Percentiles rank a stretch among this genome's conserved stretches.
phyloP scores from a whole-genome alignment of 306 rosid species.

The Inga laurina region DNA sequence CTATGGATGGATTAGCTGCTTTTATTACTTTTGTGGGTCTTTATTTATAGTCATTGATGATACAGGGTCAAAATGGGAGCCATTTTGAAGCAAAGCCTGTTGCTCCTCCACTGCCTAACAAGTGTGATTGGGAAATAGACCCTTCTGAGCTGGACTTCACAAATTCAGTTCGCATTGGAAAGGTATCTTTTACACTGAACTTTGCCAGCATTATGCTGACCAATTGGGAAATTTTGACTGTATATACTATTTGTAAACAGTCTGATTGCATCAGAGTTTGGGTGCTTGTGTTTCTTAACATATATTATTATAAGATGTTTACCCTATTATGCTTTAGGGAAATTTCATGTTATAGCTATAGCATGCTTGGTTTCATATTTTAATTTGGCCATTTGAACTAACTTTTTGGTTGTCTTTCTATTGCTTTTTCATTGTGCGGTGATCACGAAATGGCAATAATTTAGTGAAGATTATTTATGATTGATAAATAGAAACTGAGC shows the following conservation, averaged over 20 bases:
- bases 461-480: neutral
- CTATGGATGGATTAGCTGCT: neutral
- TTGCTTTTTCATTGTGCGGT: slow-evolving; percentile 12
- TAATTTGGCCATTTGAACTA: slow-evolving; percentile 1
- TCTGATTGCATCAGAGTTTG: slow-evolving; percentile 13
- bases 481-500: neutral
- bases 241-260: neutral
- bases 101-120: slow-evolving; percentile 82
- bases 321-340: slow-evolving; percentile 26
- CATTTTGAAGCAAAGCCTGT: slow-evolving; percentile 75
- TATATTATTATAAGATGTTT: neutral
- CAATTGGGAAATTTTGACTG: slow-evolving; percentile 4
- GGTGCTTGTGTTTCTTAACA: neutral
- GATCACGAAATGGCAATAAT: neutral
- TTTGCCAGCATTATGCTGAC: neutral
- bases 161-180: slow-evolving; percentile 71
- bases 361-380: neutral
- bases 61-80: slow-evolving; percentile 93
- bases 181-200: slow-evolving; percentile 48
- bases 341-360: neutral
- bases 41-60: slow-evolving; percentile 29
- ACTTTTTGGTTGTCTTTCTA: neutral
- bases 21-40: neutral
- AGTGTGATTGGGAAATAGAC: slow-evolving; percentile 97
- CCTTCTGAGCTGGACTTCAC: slow-evolving; percentile 92